These are phyloP conservation scores for Podila epicladia DNA, from an alignment of 192 early-diverging fungal genomes.

Conservation along the genomic window DNA sequence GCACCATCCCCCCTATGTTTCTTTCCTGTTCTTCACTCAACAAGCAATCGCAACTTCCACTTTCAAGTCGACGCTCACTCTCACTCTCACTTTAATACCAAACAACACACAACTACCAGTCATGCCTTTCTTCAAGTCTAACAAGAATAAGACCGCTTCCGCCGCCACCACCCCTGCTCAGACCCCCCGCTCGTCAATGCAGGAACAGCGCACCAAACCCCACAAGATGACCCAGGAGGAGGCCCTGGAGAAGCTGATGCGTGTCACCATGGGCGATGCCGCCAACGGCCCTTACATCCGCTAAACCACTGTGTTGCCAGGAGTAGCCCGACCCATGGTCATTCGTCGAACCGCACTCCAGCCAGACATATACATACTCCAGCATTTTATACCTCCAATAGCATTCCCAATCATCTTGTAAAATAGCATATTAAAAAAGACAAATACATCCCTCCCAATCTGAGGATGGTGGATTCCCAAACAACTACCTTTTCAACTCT, in stretches of 20 bases:
- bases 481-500: too few species aligned
- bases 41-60: neutral
- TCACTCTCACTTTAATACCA: neutral
- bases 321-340: too few species aligned
- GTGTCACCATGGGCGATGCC: conserved; percentile 19
- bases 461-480: too few species aligned
- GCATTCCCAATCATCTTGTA: too few species aligned
- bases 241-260: conserved; percentile 7
- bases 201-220: conserved; percentile 9
- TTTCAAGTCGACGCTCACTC: neutral
- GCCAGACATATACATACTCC: too few species aligned
- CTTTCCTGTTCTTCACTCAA: neutral
- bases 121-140: conserved; percentile 10
- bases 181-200: conserved; percentile 36
- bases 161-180: conserved; percentile 9
- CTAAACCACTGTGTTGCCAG: conserved; percentile 3
- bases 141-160: conserved; percentile 8
- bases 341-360: too few species aligned
- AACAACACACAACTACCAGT: neutral
- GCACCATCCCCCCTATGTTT: too few species aligned
- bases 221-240: conserved; percentile 28
- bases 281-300: conserved; percentile 27
- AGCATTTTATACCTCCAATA: too few species aligned
- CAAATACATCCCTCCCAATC: too few species aligned
- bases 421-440: too few species aligned